Percentiles rank a stretch among this genome's conserved stretches.
phyloP scores from a whole-genome alignment of 2,329 filamentous ascomycete species.

The Ophiostoma tasmaniense region DNA sequence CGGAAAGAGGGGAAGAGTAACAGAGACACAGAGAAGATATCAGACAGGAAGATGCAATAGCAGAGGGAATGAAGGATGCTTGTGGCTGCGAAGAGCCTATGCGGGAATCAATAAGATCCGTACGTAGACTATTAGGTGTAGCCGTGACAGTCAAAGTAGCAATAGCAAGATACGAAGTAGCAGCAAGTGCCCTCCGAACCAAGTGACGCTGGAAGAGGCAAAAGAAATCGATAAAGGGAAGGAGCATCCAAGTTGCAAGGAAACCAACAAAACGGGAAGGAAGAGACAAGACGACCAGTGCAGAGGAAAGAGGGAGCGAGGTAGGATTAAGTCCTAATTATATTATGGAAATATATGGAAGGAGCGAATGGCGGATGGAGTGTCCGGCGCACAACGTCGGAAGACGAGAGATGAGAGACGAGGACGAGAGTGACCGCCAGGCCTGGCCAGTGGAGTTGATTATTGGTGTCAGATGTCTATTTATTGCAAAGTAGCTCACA shows the following conservation, averaged over 20 bases:
- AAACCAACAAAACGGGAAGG: not conserved
- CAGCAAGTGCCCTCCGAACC: too few relatives aligned
- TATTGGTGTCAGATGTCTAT: not conserved
- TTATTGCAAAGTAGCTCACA: not conserved
- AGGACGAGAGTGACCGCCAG: not conserved
- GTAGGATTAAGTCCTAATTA: conserved; percentile 8
- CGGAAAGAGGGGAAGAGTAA: not conserved
- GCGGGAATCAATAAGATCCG: not conserved
- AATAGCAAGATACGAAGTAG: too few relatives aligned
- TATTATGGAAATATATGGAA: not conserved
- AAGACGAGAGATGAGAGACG: not conserved
- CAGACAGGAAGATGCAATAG: not conserved
- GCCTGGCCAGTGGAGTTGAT: not conserved
- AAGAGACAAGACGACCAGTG: not conserved
- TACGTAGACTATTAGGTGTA: not conserved
- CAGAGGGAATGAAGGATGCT: not conserved
- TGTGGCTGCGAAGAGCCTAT: not conserved
- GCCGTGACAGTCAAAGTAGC: too few relatives aligned
- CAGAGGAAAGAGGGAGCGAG: conserved; percentile 5
- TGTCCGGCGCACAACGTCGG: conserved; percentile 8
- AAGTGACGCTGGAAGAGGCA: not conserved
- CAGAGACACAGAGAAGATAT: not conserved
- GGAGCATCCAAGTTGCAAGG: not conserved
- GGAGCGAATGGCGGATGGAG: conserved; percentile 9
- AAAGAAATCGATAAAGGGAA: not conserved